These are phyloP conservation scores for Rhodamnia rubescens DNA, from an alignment of 345 rosid species.

Conservation along the genomic window DNA sequence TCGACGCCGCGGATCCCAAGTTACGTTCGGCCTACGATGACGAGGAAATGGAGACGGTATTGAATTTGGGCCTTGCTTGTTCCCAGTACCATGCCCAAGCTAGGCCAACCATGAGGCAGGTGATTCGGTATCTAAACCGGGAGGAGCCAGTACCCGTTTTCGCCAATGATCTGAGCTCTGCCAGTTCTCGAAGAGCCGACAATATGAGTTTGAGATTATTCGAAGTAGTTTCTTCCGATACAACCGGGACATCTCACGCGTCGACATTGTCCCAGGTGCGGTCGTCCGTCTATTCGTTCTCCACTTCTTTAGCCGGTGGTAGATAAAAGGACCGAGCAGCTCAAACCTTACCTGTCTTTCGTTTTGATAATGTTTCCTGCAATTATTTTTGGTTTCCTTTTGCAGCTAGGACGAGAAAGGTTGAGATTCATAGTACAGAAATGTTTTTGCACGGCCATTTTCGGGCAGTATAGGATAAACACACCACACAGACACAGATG, in stretches of 20 bases:
- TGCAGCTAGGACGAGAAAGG: background rate
- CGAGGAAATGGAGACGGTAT: constrained; percentile 34
- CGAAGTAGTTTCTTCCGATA: constrained; percentile 13
- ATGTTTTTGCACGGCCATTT: background rate
- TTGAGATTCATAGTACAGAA: background rate
- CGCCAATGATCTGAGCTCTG: constrained; percentile 6
- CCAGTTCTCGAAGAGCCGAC: constrained; percentile 1
- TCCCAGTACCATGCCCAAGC: constrained; percentile 24
- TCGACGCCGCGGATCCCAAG: constrained; percentile 35
- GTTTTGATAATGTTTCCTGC: no score
- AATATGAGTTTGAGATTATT: constrained; percentile 3
- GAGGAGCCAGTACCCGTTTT: constrained; percentile 33
- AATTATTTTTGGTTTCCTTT: no score
- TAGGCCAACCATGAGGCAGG: constrained; percentile 54
- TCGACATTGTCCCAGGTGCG: constrained; percentile 1
- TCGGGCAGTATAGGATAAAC: background rate
- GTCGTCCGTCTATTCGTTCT: constrained; percentile 21
- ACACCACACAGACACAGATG: background rate
- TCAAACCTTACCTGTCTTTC: no score
- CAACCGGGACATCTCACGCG: background rate
- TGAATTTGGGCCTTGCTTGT: constrained; percentile 43
- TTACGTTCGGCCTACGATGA: constrained; percentile 16
- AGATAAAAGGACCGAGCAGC: constrained; percentile 19
- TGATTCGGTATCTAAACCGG: constrained; percentile 34
- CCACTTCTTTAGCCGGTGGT: constrained; percentile 18